Conservation (phyloP, 140 eudicot genomes). For the Senecio squalidus region DNA sequence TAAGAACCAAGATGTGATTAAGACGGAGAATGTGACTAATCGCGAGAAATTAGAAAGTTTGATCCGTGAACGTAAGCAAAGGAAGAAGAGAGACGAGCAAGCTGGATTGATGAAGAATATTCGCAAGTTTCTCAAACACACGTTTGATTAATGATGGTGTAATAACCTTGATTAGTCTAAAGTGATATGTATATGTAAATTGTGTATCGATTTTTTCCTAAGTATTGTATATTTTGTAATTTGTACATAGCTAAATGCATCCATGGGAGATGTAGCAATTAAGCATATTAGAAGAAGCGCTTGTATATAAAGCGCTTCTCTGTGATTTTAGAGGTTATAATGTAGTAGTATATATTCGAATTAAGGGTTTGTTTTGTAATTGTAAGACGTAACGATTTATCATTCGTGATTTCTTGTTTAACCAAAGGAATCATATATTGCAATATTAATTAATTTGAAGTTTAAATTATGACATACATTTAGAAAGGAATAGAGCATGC, state of each 20-base stretch:
- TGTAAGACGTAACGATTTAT: too few relatives aligned
- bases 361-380: too few relatives aligned
- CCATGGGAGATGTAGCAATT: constrained; percentile 34
- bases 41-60: constrained; percentile 37
- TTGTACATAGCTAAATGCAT: constrained; percentile 22
- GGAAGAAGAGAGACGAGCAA: constrained; percentile 27
- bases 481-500: constrained; percentile 28
- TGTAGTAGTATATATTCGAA: too few relatives aligned
- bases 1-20: constrained; percentile 17
- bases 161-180: too few relatives aligned
- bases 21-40: constrained; percentile 19
- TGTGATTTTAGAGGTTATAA: too few relatives aligned
- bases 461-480: constrained; percentile 19
- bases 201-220: too few relatives aligned
- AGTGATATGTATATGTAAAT: too few relatives aligned
- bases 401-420: neutral
- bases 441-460: neutral
- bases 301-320: too few relatives aligned
- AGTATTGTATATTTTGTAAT: neutral
- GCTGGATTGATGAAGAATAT: constrained; percentile 45
- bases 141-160: constrained; percentile 21
- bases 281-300: constrained; percentile 13
- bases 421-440: constrained; percentile 10
- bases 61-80: constrained; percentile 12
- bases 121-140: constrained; percentile 51